Evolutionary conservation across 768 basidiomycete genomes (phyloP).

Genomic region (Tulasnella sp.): DNA sequence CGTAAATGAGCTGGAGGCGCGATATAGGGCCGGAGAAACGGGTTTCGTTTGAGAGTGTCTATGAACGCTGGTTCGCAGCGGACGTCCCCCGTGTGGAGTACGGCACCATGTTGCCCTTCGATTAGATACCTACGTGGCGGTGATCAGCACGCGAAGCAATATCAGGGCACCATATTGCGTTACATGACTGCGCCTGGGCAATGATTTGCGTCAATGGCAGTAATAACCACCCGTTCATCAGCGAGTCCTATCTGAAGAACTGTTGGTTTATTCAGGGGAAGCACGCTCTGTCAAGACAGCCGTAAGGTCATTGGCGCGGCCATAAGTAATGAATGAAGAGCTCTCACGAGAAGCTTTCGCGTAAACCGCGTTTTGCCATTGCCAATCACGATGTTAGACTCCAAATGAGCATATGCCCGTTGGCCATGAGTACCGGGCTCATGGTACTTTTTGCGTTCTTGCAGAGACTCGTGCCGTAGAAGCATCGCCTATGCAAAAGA

Average conservation of each 20-base stretch:
- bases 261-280: constrained; percentile 65
- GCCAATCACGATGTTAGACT: constrained; percentile 52
- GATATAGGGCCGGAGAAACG: constrained; percentile 69
- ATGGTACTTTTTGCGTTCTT: constrained; percentile 55
- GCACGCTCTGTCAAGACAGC: constrained; percentile 45
- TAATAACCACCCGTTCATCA: constrained; percentile 62
- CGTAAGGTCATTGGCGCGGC: neutral
- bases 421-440: constrained; percentile 51
- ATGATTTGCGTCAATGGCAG: constrained; percentile 87
- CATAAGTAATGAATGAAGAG: neutral
- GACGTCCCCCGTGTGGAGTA: constrained; percentile 92
- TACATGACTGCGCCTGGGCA: constrained; percentile 94
- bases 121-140: constrained; percentile 68
- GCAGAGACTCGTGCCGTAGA: constrained; percentile 66
- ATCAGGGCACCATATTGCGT: constrained; percentile 33
- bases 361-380: constrained; percentile 50
- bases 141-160: constrained; percentile 12
- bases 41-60: constrained; percentile 61
- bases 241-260: constrained; percentile 48
- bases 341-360: constrained; percentile 63
- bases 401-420: constrained; percentile 66
- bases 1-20: constrained; percentile 37
- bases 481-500: constrained; percentile 56
- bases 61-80: constrained; percentile 83
- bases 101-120: constrained; percentile 60